Evolutionary conservation across 139 green algal genomes (phyloP).

Genomic region (Asterochloris erici): DNA sequence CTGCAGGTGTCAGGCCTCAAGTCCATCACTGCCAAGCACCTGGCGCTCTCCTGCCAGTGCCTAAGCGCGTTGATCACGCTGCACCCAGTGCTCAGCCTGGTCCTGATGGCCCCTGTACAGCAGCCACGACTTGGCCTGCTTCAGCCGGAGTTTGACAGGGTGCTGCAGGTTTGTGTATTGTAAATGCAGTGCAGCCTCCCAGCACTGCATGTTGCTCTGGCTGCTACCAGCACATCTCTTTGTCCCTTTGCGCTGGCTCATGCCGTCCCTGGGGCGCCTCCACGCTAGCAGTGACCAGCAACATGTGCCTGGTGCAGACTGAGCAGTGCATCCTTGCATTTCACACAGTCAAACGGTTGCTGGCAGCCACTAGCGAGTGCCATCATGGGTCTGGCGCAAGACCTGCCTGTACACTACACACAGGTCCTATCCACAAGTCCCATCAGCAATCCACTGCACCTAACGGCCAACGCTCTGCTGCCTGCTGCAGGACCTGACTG

Average conservation of each 20-base stretch:
- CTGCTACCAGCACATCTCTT: too few relatives aligned
- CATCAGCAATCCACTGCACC: too few relatives aligned
- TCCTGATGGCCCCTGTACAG: slow-evolving; percentile 45
- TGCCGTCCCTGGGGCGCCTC: too few relatives aligned
- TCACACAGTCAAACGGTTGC: too few relatives aligned
- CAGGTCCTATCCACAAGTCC: too few relatives aligned
- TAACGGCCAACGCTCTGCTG: too few relatives aligned
- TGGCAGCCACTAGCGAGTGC: neutral
- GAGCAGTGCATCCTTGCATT: too few relatives aligned
- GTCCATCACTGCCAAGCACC: slow-evolving; percentile 93
- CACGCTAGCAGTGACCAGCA: too few relatives aligned
- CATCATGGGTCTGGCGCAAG: neutral
- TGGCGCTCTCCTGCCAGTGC: slow-evolving; percentile 67
- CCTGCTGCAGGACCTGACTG: slow-evolving; percentile 59
- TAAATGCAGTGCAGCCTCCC: neutral
- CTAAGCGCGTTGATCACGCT: slow-evolving; percentile 47
- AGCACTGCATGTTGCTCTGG: too few relatives aligned
- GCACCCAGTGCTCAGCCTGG: slow-evolving; percentile 42
- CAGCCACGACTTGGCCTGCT: slow-evolving; percentile 53
- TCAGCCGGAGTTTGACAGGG: slow-evolving; percentile 71
- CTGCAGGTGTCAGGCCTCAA: slow-evolving; percentile 68
- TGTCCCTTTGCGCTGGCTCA: too few relatives aligned
- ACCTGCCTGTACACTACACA: too few relatives aligned
- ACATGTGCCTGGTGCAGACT: too few relatives aligned
- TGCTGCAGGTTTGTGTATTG: slow-evolving; percentile 51